A percentile compares a stretch with the other conserved stretches of the same genome.
These are phyloP conservation scores for Zychaea mexicana DNA, from an alignment of 371 early-diverging fungal genomes.

Conservation along the genomic window DNA sequence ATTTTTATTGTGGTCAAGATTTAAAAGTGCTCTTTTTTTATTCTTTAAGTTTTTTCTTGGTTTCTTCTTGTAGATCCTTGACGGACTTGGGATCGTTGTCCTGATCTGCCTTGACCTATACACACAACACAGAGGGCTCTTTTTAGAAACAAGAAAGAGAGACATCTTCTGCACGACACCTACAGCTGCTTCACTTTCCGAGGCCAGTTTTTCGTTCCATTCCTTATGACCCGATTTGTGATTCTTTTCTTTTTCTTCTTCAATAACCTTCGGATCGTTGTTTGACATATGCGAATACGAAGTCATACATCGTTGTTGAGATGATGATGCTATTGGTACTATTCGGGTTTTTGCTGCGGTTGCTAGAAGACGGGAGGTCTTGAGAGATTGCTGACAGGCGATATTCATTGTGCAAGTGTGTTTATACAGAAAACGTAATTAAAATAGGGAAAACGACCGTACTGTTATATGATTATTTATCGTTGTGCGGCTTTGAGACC, in stretches of 20 bases:
- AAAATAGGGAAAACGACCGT: too few species aligned
- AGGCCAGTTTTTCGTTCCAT: slow-evolving; percentile 48
- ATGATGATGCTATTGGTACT: too few species aligned
- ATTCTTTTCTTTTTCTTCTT: slow-evolving; percentile 35
- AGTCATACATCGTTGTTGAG: slow-evolving; percentile 20
- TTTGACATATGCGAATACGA: slow-evolving; percentile 43
- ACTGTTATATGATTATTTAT: too few species aligned
- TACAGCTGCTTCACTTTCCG: slow-evolving; percentile 47
- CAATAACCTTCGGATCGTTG: slow-evolving; percentile 38
- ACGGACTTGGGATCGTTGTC: slow-evolving; percentile 12
- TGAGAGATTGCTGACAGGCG: too few species aligned
- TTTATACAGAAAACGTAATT: too few species aligned
- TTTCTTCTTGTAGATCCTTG: slow-evolving; percentile 8
- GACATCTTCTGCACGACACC: slow-evolving; percentile 8
- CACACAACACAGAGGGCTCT: neutral
- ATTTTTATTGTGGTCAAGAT: neutral
- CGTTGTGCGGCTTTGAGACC: too few species aligned
- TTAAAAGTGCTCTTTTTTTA: neutral
- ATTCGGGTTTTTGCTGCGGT: too few species aligned
- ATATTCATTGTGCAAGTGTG: too few species aligned
- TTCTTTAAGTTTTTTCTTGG: neutral
- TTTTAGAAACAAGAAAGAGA: too few species aligned
- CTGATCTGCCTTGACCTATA: slow-evolving; percentile 43
- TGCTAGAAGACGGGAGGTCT: too few species aligned
- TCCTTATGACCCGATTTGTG: slow-evolving; percentile 19